phyloP scores from a whole-genome alignment of 2,329 filamentous ascomycete genomes.

The Karstenula rhodostoma region DNA sequence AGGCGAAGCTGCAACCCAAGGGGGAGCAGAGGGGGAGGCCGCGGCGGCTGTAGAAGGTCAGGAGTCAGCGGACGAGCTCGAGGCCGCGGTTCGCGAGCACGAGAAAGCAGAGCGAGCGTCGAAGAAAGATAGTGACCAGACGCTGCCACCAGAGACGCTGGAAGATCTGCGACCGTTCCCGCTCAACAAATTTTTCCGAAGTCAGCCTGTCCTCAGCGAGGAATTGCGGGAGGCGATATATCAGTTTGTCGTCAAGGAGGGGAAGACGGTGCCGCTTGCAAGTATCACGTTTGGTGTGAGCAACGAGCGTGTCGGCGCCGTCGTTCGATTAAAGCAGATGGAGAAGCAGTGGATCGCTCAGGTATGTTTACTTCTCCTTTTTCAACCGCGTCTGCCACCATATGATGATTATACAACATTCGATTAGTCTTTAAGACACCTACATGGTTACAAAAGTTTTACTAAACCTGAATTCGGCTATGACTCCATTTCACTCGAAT shows the following conservation, averaged over 20 bases:
- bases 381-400: slow-evolving; percentile 19
- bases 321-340: slow-evolving; percentile 84
- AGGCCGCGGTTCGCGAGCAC: slow-evolving; percentile 31
- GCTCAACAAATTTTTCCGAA: slow-evolving; percentile 73
- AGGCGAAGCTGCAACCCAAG: slow-evolving; percentile 13
- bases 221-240: slow-evolving; percentile 77
- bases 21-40: slow-evolving; percentile 23
- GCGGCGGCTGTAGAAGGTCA: slow-evolving; percentile 40
- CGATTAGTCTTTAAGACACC: slow-evolving; percentile 99
- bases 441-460: slow-evolving; percentile 79
- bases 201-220: slow-evolving; percentile 77
- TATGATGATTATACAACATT: slow-evolving; percentile 76
- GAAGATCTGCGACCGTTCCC: slow-evolving; percentile 70
- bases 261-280: slow-evolving; percentile 73
- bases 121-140: slow-evolving; percentile 27
- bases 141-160: slow-evolving; percentile 41
- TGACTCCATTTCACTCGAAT: background rate
- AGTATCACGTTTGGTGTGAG: slow-evolving; percentile 81
- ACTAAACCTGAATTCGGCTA: slow-evolving; percentile 69
- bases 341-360: slow-evolving; percentile 79
- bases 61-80: slow-evolving; percentile 39
- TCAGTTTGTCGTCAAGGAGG: slow-evolving; percentile 68
- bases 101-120: slow-evolving; percentile 30
- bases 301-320: slow-evolving; percentile 83
- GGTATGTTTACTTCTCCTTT: slow-evolving; percentile 64